Base-by-base conservation (phyloP, 108 stramenopile species). In the Mediolabrus comicus region DNA sequence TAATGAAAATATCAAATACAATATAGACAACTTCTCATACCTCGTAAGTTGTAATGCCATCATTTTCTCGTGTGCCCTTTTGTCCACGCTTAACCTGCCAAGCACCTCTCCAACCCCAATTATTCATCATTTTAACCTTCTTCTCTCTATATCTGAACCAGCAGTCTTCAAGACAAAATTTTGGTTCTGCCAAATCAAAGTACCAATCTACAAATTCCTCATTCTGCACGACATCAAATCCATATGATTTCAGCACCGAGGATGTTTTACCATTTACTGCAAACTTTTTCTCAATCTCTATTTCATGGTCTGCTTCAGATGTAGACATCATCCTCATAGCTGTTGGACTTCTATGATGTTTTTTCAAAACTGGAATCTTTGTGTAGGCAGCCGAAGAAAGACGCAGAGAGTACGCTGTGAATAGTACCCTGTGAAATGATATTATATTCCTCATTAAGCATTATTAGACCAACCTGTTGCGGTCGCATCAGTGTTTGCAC, bases 241-340 rank as follows among this genome's bases (percentile, higher is more conserved):
- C 74, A 31, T 73, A 49, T 9, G 62, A 68, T n/a, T 62, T 62
- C n/a, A 27, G 8, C 7, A 54, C 32, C 54, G 66, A 59, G 0
- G 46, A 24, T 11, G 39, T 58, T 38, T 62, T 41, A 25, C 69
- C 55, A 5, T 62, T 41, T 5, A 80, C 51, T n/a, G 61, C 61
- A 36, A 80, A 80, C 55, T 80, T 80, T 49, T 80, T 71, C 39
- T 80, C 79, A 5, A 80, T 55, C 51, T 80, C 79, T 0, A 80
- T 39, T 33, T 77, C 75, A 0, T 63, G 59, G 24, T 54, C 12
- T 10, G 30, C 13, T 17, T 13, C 26, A 14, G 55, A 35, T 27
- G 53, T 16, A 14, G 46, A 49, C 46, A 49, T 49, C 1, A 17
- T 49, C n/a, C 46, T 22, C 22, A 6, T 33, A 33, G 33, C 46